Percentiles rank a stretch among this genome's conserved stretches.
Conservation (phyloP, 2,329 filamentous ascomycete species). For the Ustulina deusta region DNA sequence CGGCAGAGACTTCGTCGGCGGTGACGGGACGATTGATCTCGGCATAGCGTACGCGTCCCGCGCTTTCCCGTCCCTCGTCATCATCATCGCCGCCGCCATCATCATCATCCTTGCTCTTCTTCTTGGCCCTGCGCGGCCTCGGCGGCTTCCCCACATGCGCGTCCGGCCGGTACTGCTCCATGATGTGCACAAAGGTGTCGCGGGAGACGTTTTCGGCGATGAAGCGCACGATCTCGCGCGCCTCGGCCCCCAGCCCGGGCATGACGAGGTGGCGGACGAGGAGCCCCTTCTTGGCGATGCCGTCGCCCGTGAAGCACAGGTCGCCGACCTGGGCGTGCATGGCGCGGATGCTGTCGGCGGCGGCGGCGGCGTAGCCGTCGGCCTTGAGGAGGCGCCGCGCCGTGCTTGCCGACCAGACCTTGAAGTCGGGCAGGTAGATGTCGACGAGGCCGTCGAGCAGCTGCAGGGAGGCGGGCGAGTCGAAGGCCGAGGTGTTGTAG, state of each 20-base stretch:
- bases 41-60: constrained; percentile 71
- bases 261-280: constrained; percentile 85
- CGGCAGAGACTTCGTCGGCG: constrained; percentile 72
- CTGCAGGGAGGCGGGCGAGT: constrained; percentile 77
- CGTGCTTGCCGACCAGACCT: constrained; percentile 77
- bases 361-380: constrained; percentile 77
- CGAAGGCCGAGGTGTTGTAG: constrained; percentile 87
- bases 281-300: constrained; percentile 81
- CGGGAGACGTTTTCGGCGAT: constrained; percentile 77
- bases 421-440: constrained; percentile 91
- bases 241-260: constrained; percentile 82
- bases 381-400: constrained; percentile 81
- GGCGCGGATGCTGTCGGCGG: constrained; percentile 80
- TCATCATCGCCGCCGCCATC: constrained; percentile 42
- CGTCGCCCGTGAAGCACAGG: constrained; percentile 83
- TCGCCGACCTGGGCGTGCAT: constrained; percentile 89
- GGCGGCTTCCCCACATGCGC: constrained; percentile 82
- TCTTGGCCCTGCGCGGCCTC: constrained; percentile 49
- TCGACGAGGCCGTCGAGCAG: constrained; percentile 84
- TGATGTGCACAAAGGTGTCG: constrained; percentile 85
- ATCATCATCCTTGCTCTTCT: constrained; percentile 14
- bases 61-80: constrained; percentile 46
- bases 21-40: constrained; percentile 82
- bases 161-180: constrained; percentile 88
- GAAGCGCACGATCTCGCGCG: constrained; percentile 79